phyloP scores from a whole-genome alignment of 202 grass and related monocot genomes.

The Dendrocalamus latiflorus region DNA sequence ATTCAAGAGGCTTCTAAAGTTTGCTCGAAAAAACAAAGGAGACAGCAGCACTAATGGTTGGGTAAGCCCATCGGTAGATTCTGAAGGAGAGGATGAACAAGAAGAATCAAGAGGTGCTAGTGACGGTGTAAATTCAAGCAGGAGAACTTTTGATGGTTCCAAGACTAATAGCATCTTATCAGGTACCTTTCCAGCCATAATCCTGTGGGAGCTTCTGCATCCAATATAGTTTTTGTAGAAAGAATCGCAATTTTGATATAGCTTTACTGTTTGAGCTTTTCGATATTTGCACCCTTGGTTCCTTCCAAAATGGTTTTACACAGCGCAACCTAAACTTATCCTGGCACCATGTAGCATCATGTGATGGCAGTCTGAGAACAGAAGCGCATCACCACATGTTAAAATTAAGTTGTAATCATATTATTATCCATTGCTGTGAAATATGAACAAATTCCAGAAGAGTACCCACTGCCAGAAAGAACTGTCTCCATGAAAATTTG shows the following conservation, averaged over 20 bases:
- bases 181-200: conserved; percentile 48
- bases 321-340: not conserved
- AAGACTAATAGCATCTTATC: conserved; percentile 54
- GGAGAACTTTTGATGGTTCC: conserved; percentile 63
- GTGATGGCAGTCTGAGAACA: not conserved
- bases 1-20: conserved; percentile 94
- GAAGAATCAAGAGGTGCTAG: conserved; percentile 64
- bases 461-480: not conserved
- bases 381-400: not conserved
- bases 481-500: not conserved
- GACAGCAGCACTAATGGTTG: conserved; percentile 62
- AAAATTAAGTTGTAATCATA: not conserved
- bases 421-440: not conserved
- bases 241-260: not conserved
- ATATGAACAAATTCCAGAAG: not conserved
- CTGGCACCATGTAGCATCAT: not conserved
- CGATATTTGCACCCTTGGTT: not conserved
- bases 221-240: not conserved
- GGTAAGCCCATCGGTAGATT: conserved; percentile 72
- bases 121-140: conserved; percentile 57
- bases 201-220: not conserved
- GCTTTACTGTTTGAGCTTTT: not conserved
- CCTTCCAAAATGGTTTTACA: not conserved
- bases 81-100: conserved; percentile 93
- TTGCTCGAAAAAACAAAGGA: conserved; percentile 94